A percentile compares a stretch with the other conserved stretches of the same genome.
Evolutionary conservation across 1,139 yeast genomes (phyloP).

Genomic region (Yamadazyma blattariae): DNA sequence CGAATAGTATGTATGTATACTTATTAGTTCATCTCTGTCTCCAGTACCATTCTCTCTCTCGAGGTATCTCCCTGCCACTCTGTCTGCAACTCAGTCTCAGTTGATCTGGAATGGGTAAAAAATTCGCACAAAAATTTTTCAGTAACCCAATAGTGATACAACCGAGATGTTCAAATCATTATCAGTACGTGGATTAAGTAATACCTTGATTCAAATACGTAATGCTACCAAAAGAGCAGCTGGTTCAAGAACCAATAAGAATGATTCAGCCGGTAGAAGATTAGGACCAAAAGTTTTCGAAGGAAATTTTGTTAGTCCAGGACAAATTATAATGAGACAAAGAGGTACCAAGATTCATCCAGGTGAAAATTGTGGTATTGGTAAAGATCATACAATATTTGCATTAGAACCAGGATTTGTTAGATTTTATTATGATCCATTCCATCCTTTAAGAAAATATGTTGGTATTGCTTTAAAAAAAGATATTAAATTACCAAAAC

Average conservation of each 20-base stretch:
- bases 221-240: constrained; percentile 92
- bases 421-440: constrained; percentile 90
- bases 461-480: constrained; percentile 80
- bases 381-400: constrained; percentile 89
- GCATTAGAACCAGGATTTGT: constrained; percentile 94
- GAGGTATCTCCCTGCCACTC: too few species aligned
- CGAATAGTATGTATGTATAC: too few species aligned
- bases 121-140: constrained; percentile 4
- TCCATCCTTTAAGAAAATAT: constrained; percentile 88
- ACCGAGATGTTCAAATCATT: too few species aligned
- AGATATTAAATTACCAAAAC: constrained; percentile 70
- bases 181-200: neutral
- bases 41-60: too few species aligned
- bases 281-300: constrained; percentile 89
- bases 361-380: constrained; percentile 88
- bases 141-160: too few species aligned
- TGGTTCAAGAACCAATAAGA: constrained; percentile 89
- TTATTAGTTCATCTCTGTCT: too few species aligned
- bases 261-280: constrained; percentile 94
- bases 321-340: constrained; percentile 92
- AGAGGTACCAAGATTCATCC: constrained; percentile 97
- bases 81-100: too few species aligned
- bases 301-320: constrained; percentile 62
- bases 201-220: constrained; percentile 45
- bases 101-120: too few species aligned